Percentiles rank a stretch among this genome's conserved stretches.
These are phyloP conservation scores for Gentiana straminea DNA, from an alignment of 257 asterid genomes.

Conservation along the genomic window DNA sequence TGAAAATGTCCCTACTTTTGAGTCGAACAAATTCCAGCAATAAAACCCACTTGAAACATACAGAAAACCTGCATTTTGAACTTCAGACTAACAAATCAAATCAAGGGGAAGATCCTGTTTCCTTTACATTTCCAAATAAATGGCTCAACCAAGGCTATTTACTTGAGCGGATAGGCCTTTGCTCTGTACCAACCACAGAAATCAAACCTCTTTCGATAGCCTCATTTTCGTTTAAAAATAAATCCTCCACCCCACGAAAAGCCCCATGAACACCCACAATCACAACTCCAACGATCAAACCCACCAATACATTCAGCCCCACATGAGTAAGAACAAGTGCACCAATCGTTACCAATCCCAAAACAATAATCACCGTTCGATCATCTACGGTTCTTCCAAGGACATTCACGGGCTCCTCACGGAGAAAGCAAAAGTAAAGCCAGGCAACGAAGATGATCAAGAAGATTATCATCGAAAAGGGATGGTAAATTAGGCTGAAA, in stretches of 20 bases:
- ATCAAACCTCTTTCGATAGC: slow-evolving; percentile 66
- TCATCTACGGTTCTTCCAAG: slow-evolving; percentile 42
- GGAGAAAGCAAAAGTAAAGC: slow-evolving; percentile 49
- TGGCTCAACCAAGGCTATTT: slow-evolving; percentile 2
- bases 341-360: slow-evolving; percentile 58
- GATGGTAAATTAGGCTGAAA: slow-evolving; percentile 73
- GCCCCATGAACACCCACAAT: slow-evolving; percentile 47
- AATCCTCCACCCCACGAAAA: slow-evolving; percentile 52
- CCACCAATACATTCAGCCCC: slow-evolving; percentile 62
- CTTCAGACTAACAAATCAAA: too few species aligned
- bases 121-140: background rate
- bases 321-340: slow-evolving; percentile 55
- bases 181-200: slow-evolving; percentile 48
- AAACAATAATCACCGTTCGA: slow-evolving; percentile 36
- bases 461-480: slow-evolving; percentile 75
- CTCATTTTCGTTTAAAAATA: slow-evolving; percentile 71
- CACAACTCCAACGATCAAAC: slow-evolving; percentile 47
- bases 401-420: slow-evolving; percentile 43
- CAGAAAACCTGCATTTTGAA: too few species aligned
- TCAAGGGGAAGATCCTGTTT: too few species aligned
- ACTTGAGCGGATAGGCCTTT: slow-evolving; percentile 7
- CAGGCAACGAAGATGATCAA: slow-evolving; percentile 36
- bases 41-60: too few species aligned
- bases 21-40: too few species aligned
- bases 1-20: too few species aligned